These are phyloP conservation scores for Fraxinus platypoda DNA, from an alignment of 305 asterid species.

Conservation along the genomic window DNA sequence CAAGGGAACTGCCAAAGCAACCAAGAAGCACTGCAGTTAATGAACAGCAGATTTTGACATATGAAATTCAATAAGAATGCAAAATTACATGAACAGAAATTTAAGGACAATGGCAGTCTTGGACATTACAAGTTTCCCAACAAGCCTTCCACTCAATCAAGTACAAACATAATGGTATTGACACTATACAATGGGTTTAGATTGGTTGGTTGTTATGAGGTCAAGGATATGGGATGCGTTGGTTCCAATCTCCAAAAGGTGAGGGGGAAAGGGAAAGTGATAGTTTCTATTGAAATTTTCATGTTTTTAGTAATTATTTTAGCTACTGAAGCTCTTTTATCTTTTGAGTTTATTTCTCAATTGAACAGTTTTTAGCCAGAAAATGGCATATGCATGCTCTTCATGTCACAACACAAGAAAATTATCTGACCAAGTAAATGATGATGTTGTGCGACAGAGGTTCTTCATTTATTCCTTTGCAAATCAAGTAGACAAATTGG, in stretches of 20 bases:
- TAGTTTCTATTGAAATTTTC: not conserved
- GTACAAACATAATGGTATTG: not conserved
- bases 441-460: not conserved
- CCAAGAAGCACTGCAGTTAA: conserved; percentile 8
- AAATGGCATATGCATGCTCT: not conserved
- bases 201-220: not conserved
- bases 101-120: conserved; percentile 5
- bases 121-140: not conserved
- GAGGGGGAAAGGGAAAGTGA: not conserved
- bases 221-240: not conserved
- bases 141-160: not conserved
- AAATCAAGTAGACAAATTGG: not conserved
- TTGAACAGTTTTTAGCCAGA: not conserved
- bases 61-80: not conserved
- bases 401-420: not conserved
- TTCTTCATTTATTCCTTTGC: not conserved
- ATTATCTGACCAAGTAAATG: not conserved
- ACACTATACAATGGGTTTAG: not conserved
- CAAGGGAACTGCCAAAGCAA: conserved; percentile 67
- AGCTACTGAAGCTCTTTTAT: not conserved
- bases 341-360: not conserved
- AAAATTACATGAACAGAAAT: conserved; percentile 1
- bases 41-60: conserved; percentile 8
- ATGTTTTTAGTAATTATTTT: not conserved
- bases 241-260: not conserved